Evolutionary conservation across 306 rosid species (phyloP).

Genomic region (Neltuma alba): DNA sequence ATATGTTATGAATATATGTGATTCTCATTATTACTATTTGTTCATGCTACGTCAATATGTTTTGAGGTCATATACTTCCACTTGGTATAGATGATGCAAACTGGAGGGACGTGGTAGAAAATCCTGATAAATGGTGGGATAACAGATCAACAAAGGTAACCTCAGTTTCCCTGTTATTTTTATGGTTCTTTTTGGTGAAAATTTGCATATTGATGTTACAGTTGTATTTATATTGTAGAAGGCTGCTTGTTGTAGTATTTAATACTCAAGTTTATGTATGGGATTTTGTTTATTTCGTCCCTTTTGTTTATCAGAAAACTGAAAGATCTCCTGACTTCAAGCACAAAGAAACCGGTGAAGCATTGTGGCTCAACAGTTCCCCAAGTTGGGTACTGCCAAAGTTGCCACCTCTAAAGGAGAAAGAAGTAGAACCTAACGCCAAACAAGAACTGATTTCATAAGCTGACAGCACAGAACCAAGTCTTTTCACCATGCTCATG

Average conservation of each 20-base stretch:
- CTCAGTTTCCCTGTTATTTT: background rate
- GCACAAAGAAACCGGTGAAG: conserved; percentile 72
- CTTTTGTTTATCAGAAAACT: conserved; percentile 47
- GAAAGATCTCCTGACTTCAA: conserved; percentile 63
- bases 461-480: conserved; percentile 14
- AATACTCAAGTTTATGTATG: background rate
- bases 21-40: background rate
- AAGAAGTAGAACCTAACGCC: conserved; percentile 16
- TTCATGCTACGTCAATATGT: conserved; percentile 12
- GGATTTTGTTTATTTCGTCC: conserved; percentile 16
- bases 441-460: conserved; percentile 19
- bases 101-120: conserved; percentile 67
- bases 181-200: background rate
- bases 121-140: conserved; percentile 75
- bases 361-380: conserved; percentile 51
- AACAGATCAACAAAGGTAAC: conserved; percentile 66
- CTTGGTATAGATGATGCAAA: conserved; percentile 50
- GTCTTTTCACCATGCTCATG: conserved; percentile 21
- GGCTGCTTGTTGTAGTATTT: background rate
- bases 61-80: conserved; percentile 25
- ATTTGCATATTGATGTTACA: background rate
- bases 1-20: background rate
- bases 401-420: conserved; percentile 50
- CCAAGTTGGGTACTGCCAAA: conserved; percentile 62
- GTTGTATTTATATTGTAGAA: background rate